Percentiles rank a stretch among this genome's conserved stretches.
These are phyloP conservation scores for Parmelia sp. DNA, from an alignment of 495 filamentous ascomycete genomes.

Conservation along the genomic window DNA sequence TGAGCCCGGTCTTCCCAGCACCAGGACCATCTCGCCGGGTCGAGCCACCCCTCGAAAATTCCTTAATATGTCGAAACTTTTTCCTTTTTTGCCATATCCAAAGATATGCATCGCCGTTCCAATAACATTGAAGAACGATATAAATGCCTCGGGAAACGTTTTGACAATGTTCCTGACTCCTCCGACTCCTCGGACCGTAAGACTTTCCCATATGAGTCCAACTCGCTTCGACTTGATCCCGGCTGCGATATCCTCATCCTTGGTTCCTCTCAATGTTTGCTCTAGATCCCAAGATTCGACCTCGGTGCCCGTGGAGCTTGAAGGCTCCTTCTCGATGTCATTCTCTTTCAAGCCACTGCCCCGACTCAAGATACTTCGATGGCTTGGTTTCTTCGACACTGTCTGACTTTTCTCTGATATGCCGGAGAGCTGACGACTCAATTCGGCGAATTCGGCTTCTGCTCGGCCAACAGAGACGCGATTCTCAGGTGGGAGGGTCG, in stretches of 20 bases:
- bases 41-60: too few relatives aligned
- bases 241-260: not conserved
- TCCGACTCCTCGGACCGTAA: not conserved
- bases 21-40: not conserved
- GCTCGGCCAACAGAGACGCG: slow-evolving; percentile 51
- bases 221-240: not conserved
- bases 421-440: slow-evolving; percentile 64
- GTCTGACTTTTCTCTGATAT: slow-evolving; percentile 45
- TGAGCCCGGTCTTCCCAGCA: not conserved
- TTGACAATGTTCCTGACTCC: not conserved
- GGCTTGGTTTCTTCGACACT: not conserved
- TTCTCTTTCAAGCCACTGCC: not conserved
- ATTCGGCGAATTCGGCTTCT: slow-evolving; percentile 68
- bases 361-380: not conserved
- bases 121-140: not conserved
- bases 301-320: not conserved
- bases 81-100: not conserved
- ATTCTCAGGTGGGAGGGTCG: not conserved
- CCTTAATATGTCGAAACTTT: too few relatives aligned
- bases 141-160: not conserved
- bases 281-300: not conserved
- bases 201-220: not conserved
- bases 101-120: not conserved
- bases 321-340: not conserved
- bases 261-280: not conserved